Evolutionary conservation across 306 rosid species (phyloP).

Genomic region (Dalbergia oliveri): DNA sequence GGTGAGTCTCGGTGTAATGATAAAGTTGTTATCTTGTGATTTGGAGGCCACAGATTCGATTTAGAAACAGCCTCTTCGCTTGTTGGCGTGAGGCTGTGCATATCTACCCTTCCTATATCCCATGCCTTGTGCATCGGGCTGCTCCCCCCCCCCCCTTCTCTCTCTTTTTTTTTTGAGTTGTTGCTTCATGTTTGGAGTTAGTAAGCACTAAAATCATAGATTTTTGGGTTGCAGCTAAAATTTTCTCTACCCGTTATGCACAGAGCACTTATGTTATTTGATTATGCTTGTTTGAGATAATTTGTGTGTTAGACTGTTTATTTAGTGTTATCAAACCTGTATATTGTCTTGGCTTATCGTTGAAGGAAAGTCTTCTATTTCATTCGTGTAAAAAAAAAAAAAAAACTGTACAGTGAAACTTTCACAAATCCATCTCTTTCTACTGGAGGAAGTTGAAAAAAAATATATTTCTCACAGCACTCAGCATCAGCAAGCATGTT

Average conservation of each 20-base stretch:
- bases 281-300: constrained; percentile 2
- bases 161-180: not conserved
- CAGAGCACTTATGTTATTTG: constrained; percentile 4
- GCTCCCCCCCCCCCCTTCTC: no score
- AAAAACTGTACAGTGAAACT: no score
- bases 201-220: not conserved
- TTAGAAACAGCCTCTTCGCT: no score
- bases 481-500: constrained; percentile 1
- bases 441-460: not conserved
- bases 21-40: no score
- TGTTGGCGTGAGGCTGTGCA: no score
- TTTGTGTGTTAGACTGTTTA: constrained; percentile 4
- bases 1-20: no score
- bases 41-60: no score
- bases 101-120: no score
- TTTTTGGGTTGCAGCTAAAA: constrained; percentile 31
- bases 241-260: constrained; percentile 13
- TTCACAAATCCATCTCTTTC: not conserved
- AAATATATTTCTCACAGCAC: not conserved
- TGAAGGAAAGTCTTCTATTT: not conserved
- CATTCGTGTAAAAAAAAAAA: not conserved
- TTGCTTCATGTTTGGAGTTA: constrained; percentile 38
- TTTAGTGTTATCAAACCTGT: not conserved
- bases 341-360: not conserved
- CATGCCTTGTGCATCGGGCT: no score